Base-by-base conservation (phyloP, 768 basidiomycete genomes). In the Suillus luteus region DNA sequence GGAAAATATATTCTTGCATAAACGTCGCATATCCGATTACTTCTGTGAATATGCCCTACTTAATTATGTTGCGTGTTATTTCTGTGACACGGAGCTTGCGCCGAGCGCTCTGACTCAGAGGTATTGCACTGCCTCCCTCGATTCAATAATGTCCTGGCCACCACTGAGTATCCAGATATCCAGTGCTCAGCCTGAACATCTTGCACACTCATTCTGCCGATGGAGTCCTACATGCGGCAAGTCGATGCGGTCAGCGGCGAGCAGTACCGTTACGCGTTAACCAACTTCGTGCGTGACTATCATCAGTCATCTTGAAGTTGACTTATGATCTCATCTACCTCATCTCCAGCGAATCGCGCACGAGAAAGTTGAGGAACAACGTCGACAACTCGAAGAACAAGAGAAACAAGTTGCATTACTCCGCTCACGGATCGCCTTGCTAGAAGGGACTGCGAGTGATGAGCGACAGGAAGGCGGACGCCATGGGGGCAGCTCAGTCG, bases 301-400 rank as follows among this genome's bases (percentile, higher is more conserved):
- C 31, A 17, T 33, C 40, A 24, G n/a, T 37, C 37, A 57, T 49
- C 68, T 27, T 31, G 19, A 41, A 41, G 27, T 17, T 66, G 11
- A 27, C 38, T 35, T 37, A 27, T 24, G 14, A 48, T 62, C 35
- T n/a, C n/a, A 49, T 33, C 22, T 64, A 46, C 46, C 41, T 22
- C 61, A 41, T 38, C 37, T 37, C 19, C 71, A 92, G 92, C 85
- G 91, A 61, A 90, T 93, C 72, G 92, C 92, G 35, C 92, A 94
- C 79, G 89, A 93, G 75, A 93, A 91, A 75, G 92, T 94, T 67
- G 92, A 94, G 74, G 85, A 89, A 68, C 92, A 94, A 72, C 81
- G 92, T 12, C 71, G 70, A 14, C 91, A 94, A 70, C 83, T 94
- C 24, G 89, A 92, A 70, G 89, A 92, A 72, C 92, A 93, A 72